Evolutionary conservation across 2,329 filamentous ascomycete genomes (phyloP), one percentile per base, ranked within the genome.

Genomic region (Bipolaris zeicola): DNA sequence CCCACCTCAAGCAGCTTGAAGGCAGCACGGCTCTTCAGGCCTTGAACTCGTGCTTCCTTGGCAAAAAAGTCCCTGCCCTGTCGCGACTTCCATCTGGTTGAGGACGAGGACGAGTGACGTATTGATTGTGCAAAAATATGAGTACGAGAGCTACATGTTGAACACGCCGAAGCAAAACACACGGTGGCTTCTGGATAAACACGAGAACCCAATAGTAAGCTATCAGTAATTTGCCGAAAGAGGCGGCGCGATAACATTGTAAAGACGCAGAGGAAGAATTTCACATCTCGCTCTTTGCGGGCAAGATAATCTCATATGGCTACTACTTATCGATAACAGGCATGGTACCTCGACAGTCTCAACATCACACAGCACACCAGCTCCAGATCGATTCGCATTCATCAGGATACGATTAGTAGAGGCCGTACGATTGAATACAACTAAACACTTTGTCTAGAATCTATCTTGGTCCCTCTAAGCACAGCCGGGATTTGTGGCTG

Each of bases 1-100:
- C 24, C 18, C 72, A 92, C 92, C 82, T 97, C 90, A 16, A 97
- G 78, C 8, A 99, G 81, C 77, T 99, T 99, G 76, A 95, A 97
- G 0, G 93, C 95, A 24, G 95, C 95, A 60, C 95, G 87, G 68
- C 92, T 96, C 77, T 94, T 97, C 55, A 97, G 79, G 0, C 89
- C 89, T 64, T 90, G 84, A 2, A 96, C 87, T 69, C 87, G 89
- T 43, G 95, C 93, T 66, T 90, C 86, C 53, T 85, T 85, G 0
- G 89, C 85, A 73, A 87, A 96, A 16, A 77, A 78, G 78, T 99
- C 95, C 38, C 78, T 83, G 37, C 80, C 80, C 71, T 97, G 93
- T 18, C 95, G 88, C 50, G 84, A 83, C 74, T 92, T 91, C 95
- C 95, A 99, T 76, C 87, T 82, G 48, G 85, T 90, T 1, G 88